A percentile compares a stretch with the other conserved stretches of the same genome.
phyloP scores from a whole-genome alignment of 371 early-diverging fungal species.

The Actinomortierella ambigua region DNA sequence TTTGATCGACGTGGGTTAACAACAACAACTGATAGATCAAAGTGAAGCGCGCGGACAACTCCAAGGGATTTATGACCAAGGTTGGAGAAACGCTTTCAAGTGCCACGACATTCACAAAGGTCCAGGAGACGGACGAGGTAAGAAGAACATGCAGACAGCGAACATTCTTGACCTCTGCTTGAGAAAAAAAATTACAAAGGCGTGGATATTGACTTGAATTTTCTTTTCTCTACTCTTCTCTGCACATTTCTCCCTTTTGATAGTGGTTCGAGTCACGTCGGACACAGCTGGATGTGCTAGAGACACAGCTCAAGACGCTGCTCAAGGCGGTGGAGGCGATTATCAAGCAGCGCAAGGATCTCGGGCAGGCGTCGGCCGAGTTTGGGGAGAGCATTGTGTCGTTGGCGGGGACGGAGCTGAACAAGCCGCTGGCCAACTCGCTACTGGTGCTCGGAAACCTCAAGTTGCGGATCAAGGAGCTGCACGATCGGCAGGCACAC shows the following conservation, averaged over 20 bases:
- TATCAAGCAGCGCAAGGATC: conserved; percentile 82
- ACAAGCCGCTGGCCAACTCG: conserved; percentile 65
- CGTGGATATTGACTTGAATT: neutral
- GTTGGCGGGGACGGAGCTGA: conserved; percentile 77
- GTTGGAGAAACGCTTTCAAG: conserved; percentile 56
- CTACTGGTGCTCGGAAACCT: conserved; percentile 73
- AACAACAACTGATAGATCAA: conserved; percentile 41
- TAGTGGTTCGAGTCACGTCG: conserved; percentile 84
- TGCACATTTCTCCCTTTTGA: neutral
- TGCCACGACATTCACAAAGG: conserved; percentile 54
- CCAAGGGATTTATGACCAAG: conserved; percentile 60
- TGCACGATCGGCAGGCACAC: conserved; percentile 78
- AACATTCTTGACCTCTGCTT: conserved; percentile 1
- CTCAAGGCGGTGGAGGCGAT: conserved; percentile 82
- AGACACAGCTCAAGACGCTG: conserved; percentile 83
- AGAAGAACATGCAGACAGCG: neutral
- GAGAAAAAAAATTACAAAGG: neutral
- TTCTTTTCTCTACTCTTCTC: neutral
- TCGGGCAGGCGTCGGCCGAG: conserved; percentile 76
- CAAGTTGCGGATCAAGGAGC: conserved; percentile 76
- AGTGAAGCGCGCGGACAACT: conserved; percentile 51
- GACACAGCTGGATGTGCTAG: conserved; percentile 81
- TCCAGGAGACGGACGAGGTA: conserved; percentile 59
- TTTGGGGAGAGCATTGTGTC: conserved; percentile 85
- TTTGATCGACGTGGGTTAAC: neutral